Base-by-base conservation (phyloP, 495 filamentous ascomycete species). In the Trichoderma reesei region DNA sequence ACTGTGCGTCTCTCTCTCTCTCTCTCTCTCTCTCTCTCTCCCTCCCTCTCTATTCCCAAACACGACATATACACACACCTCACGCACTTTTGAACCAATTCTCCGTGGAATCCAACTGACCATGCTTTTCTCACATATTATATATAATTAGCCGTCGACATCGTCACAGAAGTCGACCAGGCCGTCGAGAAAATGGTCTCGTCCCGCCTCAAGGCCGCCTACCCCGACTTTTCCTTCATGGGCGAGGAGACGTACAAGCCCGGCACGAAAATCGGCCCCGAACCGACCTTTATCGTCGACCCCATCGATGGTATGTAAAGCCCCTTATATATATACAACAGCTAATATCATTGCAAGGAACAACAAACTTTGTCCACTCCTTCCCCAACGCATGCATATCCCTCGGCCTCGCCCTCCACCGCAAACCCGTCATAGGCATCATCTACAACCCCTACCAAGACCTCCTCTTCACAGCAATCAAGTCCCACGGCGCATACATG, bases 201-300 rank as follows among this genome's bases (percentile, higher is more conserved):
- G 4, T 78, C 79, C 2, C 78, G 77, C n/a, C 80, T 96, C 36
- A 78, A 73, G 51, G 69, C 78, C 33, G 79, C 78, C 64, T 93
- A 89, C 74, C 90, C 91, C 0, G 64, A 76, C 66, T 92, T 86
- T 75, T 72, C 78, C 68, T 92, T 94, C 73, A 81, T 92, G 66
- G 90, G 90, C 70, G 90, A 94, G 71, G 91, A 96, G 73, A 95
- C 89, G 20, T 94, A 92, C 80, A 74, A 86, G 59, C 81, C 88
- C 36, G 83, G 86, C 63, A 76, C 76, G 65, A 74, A 70, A 34
- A 77, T 96, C 64, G 90, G 88, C 3, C 69, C 80, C 42, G 79
- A 77, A 1, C 91, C 91, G 1, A 96, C 91, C 56, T 96, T 96
- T 76, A 83, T 96, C 74, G 84, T 89, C 65, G 91, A 96, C 76